phyloP scores from a whole-genome alignment of 164 flowering plant species.

The Annona cherimola region DNA sequence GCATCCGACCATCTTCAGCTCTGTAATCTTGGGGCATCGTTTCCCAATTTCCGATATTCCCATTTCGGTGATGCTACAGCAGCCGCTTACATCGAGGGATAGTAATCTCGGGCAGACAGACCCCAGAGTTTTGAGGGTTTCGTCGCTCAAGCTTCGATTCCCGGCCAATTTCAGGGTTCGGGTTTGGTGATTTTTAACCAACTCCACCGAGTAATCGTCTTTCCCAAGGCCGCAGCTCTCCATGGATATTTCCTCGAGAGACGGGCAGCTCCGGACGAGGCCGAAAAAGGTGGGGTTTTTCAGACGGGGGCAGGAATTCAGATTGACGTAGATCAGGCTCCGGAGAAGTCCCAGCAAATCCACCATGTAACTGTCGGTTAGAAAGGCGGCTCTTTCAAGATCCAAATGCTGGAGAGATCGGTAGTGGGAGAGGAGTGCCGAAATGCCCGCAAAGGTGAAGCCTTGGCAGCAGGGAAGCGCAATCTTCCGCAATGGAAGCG shows the following conservation, averaged over 20 bases:
- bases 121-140: slow-evolving; percentile 24
- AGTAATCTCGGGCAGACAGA: slow-evolving; percentile 36
- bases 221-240: slow-evolving; percentile 37
- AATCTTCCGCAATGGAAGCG: slow-evolving; percentile 37
- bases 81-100: slow-evolving; percentile 32
- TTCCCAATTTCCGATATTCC: slow-evolving; percentile 31
- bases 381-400: slow-evolving; percentile 32
- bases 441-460: slow-evolving; percentile 35
- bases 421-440: slow-evolving; percentile 18
- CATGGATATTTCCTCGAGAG: slow-evolving; percentile 36
- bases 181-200: slow-evolving; percentile 15
- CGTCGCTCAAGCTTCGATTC: slow-evolving; percentile 26
- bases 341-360: slow-evolving; percentile 28
- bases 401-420: slow-evolving; percentile 23
- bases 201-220: slow-evolving; percentile 5
- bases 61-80: slow-evolving; percentile 28
- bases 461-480: slow-evolving; percentile 24
- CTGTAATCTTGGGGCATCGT: slow-evolving; percentile 28
- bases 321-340: slow-evolving; percentile 26
- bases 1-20: slow-evolving; percentile 33
- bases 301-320: slow-evolving; percentile 28
- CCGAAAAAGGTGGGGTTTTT: slow-evolving; percentile 31
- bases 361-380: slow-evolving; percentile 31
- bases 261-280: slow-evolving; percentile 29
- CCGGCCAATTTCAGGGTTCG: slow-evolving; percentile 26